These are phyloP conservation scores for Calonectria henricotiae DNA, from an alignment of 2,329 filamentous ascomycete species.

Conservation along the genomic window DNA sequence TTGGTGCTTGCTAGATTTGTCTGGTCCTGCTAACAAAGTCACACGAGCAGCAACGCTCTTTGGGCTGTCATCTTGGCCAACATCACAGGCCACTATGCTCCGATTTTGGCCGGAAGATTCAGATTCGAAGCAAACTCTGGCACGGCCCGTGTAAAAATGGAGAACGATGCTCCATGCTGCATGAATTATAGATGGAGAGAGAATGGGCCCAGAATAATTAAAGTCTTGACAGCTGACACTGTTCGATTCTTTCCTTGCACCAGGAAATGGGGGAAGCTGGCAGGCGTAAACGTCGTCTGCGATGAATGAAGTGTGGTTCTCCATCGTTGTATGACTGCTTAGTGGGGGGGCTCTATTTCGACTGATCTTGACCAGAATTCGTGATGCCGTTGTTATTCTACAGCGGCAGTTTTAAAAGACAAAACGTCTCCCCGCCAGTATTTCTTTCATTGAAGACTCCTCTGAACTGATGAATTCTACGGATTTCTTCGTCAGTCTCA, in stretches of 20 bases:
- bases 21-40: background rate
- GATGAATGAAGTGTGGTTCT: background rate
- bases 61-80: background rate
- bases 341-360: background rate
- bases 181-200: background rate
- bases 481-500: background rate
- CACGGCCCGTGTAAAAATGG: background rate
- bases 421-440: background rate
- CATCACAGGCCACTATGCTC: background rate
- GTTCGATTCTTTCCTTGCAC: background rate
- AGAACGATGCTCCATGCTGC: constrained; percentile 1
- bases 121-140: background rate
- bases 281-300: constrained; percentile 1
- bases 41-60: background rate
- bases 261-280: constrained; percentile 1
- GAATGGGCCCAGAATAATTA: background rate
- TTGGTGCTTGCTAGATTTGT: background rate
- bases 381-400: background rate
- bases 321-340: background rate
- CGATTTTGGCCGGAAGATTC: background rate
- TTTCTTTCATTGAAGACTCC: background rate
- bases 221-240: background rate
- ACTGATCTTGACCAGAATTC: background rate
- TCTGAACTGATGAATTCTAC: background rate
- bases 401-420: background rate